Percentiles rank a stretch among this genome's conserved stretches.
Conservation (phyloP, 257 asterid genomes). For the Scutellaria baicalensis region DNA sequence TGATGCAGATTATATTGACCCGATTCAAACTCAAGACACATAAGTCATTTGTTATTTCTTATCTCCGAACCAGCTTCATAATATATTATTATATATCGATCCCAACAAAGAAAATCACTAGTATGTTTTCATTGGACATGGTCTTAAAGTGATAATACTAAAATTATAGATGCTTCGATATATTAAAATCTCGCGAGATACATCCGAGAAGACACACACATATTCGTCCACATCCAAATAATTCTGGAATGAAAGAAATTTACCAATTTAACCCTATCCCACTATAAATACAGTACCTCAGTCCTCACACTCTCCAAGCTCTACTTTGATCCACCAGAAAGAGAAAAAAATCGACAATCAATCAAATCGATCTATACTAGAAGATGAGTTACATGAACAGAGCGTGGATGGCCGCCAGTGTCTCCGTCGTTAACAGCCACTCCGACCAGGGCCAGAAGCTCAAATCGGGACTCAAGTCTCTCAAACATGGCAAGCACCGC, state of each 20-base stretch:
- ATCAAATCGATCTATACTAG: not conserved
- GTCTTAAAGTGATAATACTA: no score
- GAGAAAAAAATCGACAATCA: no score
- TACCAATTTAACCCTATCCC: not conserved
- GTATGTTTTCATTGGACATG: no score
- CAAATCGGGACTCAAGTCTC: conserved; percentile 42
- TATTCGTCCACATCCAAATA: not conserved
- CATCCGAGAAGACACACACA: not conserved
- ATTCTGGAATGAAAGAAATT: not conserved
- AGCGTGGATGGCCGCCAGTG: conserved; percentile 69
- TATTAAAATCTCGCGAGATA: not conserved
- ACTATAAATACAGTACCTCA: conserved; percentile 3
- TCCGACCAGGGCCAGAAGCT: conserved; percentile 58
- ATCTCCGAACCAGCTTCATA: no score
- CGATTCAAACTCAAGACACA: no score
- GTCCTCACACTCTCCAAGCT: not conserved
- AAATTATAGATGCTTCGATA: no score
- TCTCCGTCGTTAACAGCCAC: conserved; percentile 63
- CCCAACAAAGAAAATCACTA: no score
- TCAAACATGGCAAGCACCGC: conserved; percentile 44
- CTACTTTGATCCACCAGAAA: not conserved
- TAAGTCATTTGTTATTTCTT: no score
- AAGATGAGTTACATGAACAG: conserved; percentile 43
- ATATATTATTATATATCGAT: no score
- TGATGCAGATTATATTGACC: no score